These are phyloP conservation scores for Silene conica DNA, from an alignment of 148 eudicot species.

Conservation along the genomic window DNA sequence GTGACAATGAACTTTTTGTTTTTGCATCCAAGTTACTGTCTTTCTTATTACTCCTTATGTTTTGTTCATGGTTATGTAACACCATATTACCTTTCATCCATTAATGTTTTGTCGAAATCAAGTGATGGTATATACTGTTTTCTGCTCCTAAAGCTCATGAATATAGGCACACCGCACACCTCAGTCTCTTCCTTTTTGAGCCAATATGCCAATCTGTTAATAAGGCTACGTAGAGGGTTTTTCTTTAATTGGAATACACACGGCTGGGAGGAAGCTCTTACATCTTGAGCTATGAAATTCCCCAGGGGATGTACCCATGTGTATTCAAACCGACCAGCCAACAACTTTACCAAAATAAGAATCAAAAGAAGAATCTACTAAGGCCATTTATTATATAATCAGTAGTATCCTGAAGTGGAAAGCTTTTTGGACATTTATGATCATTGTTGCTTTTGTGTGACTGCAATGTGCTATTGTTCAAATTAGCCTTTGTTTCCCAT, in stretches of 20 bases:
- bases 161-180: neutral
- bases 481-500: neutral
- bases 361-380: neutral
- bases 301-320: neutral
- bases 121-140: too few relatives aligned
- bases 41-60: neutral
- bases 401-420: neutral
- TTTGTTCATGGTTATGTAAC: neutral
- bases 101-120: too few relatives aligned
- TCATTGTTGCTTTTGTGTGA: too few relatives aligned
- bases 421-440: neutral
- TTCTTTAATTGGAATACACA: neutral
- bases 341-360: neutral
- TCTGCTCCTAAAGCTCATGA: neutral
- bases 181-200: neutral
- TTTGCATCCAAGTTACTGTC: neutral
- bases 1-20: conserved; percentile 28
- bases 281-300: neutral
- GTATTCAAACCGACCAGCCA: neutral
- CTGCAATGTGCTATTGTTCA: too few relatives aligned
- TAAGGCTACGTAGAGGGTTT: neutral
- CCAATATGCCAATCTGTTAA: neutral
- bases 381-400: neutral
- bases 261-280: neutral
- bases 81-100: neutral